Base-by-base conservation (phyloP, 1,139 yeast species). In the Saccharomyces hybrid region DNA sequence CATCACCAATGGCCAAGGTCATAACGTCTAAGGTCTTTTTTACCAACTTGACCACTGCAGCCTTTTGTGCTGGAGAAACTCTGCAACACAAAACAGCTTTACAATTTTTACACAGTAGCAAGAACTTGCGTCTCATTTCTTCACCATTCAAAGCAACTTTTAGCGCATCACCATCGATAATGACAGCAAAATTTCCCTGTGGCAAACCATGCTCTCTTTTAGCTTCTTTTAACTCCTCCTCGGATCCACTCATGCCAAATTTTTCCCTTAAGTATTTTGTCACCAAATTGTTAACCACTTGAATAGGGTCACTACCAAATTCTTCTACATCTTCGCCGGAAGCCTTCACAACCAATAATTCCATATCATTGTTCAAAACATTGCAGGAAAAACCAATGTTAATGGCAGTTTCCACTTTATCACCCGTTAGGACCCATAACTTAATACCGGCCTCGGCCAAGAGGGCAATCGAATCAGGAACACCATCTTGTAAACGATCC, bases 361-460 rank as follows among this genome's bases (percentile, higher is more conserved):
- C 86, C 99, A 93, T 93, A 49, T 84, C 88, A 62, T 82, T 88
- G 58, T 87, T 90, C 57, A 93, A 77, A 59, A 93, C 75, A 64
- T 93, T 95, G 77, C 99, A 93, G 7, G 97, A 89, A 69, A 89
- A 93, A 3, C 99, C 99, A 75, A 93, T 93, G 67, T 93, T 93
- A 66, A 93, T 93, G 9, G 99, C 99, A 31, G 99, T 93, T 72
- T 93, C 99, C 52, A 93, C 95, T 72, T 91, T 88, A 72, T 93
- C 99, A 71, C 99, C 99, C 9, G 99, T 93, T 56, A 93, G 77
- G 42, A 93, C 98, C 99, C 99, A 93, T 55, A 93, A 76, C 71
- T 93, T 93, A 61, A 93, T 88, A 65, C 99, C 99, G 6, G 98
- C 99, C 62, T 84, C 81, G n/a, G 85, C 88, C 55, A 93, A 78